Evolutionary conservation across 2,329 filamentous ascomycete species (phyloP).

Genomic region (Didymella segeticola): DNA sequence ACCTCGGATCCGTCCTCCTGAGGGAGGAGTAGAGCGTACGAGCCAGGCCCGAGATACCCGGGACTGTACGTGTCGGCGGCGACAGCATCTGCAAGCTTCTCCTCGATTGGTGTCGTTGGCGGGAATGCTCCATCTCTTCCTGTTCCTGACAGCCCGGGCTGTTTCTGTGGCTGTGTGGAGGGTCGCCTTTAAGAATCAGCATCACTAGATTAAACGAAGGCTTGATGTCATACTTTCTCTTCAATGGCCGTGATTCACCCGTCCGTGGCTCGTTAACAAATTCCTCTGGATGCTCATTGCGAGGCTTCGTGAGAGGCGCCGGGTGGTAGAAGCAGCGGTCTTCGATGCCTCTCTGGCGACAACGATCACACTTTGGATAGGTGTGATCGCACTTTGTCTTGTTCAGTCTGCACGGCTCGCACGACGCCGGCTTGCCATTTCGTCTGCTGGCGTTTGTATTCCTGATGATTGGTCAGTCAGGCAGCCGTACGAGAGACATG

Average conservation of each 20-base stretch:
- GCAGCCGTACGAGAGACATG: constrained; percentile 7
- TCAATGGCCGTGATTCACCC: constrained; percentile 27
- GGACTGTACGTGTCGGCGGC: constrained; percentile 40
- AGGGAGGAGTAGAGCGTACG: constrained; percentile 40
- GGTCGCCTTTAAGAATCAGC: constrained; percentile 26
- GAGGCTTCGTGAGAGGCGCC: constrained; percentile 42
- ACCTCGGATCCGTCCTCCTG: constrained; percentile 32
- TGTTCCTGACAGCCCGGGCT: neutral
- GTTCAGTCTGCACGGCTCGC: constrained; percentile 44
- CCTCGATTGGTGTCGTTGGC: constrained; percentile 18
- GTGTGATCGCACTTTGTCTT: constrained; percentile 45
- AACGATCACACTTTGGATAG: constrained; percentile 42
- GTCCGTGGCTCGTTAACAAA: constrained; percentile 2
- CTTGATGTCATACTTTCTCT: constrained; percentile 34
- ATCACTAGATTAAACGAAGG: neutral
- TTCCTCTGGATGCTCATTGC: constrained; percentile 12
- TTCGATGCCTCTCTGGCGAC: constrained; percentile 41
- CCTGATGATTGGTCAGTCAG: constrained; percentile 25
- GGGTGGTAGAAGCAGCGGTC: constrained; percentile 47
- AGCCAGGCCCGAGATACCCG: constrained; percentile 45
- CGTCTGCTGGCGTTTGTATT: constrained; percentile 36
- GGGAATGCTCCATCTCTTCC: constrained; percentile 17
- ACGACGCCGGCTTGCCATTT: constrained; percentile 44
- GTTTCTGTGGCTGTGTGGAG: constrained; percentile 16
- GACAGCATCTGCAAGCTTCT: constrained; percentile 44